Evolutionary conservation across 2,329 filamentous ascomycete species (phyloP).

Genomic region (Penicillium sp.): DNA sequence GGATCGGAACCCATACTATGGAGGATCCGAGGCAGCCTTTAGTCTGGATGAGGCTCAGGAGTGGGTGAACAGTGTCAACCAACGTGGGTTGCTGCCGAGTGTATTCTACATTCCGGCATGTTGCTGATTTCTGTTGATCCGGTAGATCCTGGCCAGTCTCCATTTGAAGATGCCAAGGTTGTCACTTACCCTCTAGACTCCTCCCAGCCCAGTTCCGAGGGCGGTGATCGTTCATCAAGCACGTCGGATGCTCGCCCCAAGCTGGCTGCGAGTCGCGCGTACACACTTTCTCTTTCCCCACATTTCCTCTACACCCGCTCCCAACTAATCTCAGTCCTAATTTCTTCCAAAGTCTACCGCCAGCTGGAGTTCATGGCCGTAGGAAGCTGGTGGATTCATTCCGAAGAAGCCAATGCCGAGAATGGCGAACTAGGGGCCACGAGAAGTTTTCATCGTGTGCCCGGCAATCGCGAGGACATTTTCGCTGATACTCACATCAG

Average conservation of each 20-base stretch:
- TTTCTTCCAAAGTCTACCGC: slow-evolving; percentile 84
- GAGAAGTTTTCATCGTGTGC: slow-evolving; percentile 66
- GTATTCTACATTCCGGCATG: slow-evolving; percentile 6
- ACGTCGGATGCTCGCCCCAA: slow-evolving; percentile 17
- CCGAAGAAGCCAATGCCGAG: slow-evolving; percentile 17
- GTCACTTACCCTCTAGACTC: slow-evolving; percentile 17
- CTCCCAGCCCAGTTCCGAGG: background rate
- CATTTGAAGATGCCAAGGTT: slow-evolving; percentile 43
- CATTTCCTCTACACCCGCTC: slow-evolving; percentile 85
- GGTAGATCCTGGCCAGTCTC: slow-evolving; percentile 36
- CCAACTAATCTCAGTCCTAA: slow-evolving; percentile 72
- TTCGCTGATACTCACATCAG: slow-evolving; percentile 77
- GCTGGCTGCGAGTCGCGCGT: slow-evolving; percentile 64
- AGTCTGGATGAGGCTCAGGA: slow-evolving; percentile 77
- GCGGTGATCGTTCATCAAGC: slow-evolving; percentile 1
- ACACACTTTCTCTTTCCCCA: slow-evolving; percentile 80
- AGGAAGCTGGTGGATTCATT: slow-evolving; percentile 83
- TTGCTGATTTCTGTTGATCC: slow-evolving; percentile 25
- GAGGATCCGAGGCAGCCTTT: slow-evolving; percentile 80
- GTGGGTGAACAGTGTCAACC: slow-evolving; percentile 61
- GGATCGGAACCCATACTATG: slow-evolving; percentile 86
- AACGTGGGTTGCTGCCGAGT: slow-evolving; percentile 32
- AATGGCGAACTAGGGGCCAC: slow-evolving; percentile 21
- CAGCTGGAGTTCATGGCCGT: slow-evolving; percentile 94
- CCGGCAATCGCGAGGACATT: slow-evolving; percentile 87